These are phyloP conservation scores for Torulaspora maleeae DNA, from an alignment of 805 yeast species.

Conservation along the genomic window DNA sequence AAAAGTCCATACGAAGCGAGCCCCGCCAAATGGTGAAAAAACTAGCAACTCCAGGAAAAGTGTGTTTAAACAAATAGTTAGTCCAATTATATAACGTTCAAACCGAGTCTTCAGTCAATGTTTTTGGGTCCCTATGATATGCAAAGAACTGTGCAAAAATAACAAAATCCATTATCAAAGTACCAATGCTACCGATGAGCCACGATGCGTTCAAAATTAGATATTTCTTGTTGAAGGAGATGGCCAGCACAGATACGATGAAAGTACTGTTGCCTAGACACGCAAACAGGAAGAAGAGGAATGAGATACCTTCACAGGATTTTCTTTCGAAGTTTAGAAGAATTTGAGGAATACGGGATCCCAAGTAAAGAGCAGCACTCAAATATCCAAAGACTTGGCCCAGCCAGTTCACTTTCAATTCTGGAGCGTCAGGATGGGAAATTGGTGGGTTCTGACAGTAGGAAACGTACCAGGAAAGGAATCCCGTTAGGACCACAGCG, in stretches of 20 bases:
- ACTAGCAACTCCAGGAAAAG: not conserved
- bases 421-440: conserved; percentile 28
- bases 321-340: conserved; percentile 77
- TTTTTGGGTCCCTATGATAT: conserved; percentile 40
- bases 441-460: conserved; percentile 43
- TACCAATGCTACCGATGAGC: conserved; percentile 89
- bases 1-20: conserved; percentile 1
- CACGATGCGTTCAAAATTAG: conserved; percentile 81
- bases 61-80: conserved; percentile 1
- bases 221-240: conserved; percentile 65
- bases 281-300: conserved; percentile 90
- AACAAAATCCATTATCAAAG: conserved; percentile 73
- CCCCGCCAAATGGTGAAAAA: not conserved
- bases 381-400: conserved; percentile 86
- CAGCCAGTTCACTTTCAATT: conserved; percentile 59
- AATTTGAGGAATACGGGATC: conserved; percentile 91
- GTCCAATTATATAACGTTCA: not conserved
- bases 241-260: conserved; percentile 76
- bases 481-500: conserved; percentile 69
- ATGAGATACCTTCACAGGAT: conserved; percentile 92
- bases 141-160: conserved; percentile 83
- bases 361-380: conserved; percentile 70
- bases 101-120: conserved; percentile 3
- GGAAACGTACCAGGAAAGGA: conserved; percentile 81
- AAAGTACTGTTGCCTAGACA: conserved; percentile 91